Evolutionary conservation across 441 rosid genomes (phyloP).

Genomic region (Bruguiera hainesii): DNA sequence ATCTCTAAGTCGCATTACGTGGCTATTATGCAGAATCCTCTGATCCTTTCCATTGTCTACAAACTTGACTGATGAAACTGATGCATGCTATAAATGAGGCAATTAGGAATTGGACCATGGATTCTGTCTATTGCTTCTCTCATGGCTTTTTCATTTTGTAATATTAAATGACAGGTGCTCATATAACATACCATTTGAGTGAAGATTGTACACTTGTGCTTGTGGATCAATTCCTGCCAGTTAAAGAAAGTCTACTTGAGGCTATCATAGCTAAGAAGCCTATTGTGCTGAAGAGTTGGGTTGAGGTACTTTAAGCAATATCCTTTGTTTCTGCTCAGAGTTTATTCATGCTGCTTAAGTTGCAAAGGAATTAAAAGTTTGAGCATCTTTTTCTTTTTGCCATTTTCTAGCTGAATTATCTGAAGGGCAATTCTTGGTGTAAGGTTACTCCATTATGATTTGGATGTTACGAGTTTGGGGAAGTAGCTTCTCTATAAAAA

Average conservation of each 20-base stretch:
- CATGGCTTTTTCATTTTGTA: not conserved
- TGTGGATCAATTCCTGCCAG: conserved; percentile 45
- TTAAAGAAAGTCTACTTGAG: conserved; percentile 50
- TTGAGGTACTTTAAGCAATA: conserved; percentile 44
- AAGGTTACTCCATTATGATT: too few species aligned
- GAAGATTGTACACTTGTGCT: conserved; percentile 82
- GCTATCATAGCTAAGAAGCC: conserved; percentile 63
- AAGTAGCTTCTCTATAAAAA: too few species aligned
- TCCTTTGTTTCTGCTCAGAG: not conserved
- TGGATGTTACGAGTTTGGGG: too few species aligned
- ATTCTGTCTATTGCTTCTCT: not conserved
- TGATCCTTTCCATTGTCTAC: too few species aligned
- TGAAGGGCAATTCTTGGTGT: too few species aligned
- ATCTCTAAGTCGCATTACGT: too few species aligned
- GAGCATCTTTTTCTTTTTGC: too few species aligned
- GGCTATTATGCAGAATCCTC: too few species aligned
- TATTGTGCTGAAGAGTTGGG: conserved; percentile 52
- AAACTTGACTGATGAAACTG: too few species aligned
- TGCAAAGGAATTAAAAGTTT: not conserved
- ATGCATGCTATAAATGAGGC: too few species aligned
- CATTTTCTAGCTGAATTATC: too few species aligned
- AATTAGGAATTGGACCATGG: too few species aligned
- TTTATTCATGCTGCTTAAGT: not conserved
- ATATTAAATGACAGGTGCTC: conserved; percentile 50
- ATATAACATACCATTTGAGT: conserved; percentile 32